These are phyloP conservation scores for Smallanthus sonchifolius DNA, from an alignment of 129 eudicot species.

Conservation along the genomic window DNA sequence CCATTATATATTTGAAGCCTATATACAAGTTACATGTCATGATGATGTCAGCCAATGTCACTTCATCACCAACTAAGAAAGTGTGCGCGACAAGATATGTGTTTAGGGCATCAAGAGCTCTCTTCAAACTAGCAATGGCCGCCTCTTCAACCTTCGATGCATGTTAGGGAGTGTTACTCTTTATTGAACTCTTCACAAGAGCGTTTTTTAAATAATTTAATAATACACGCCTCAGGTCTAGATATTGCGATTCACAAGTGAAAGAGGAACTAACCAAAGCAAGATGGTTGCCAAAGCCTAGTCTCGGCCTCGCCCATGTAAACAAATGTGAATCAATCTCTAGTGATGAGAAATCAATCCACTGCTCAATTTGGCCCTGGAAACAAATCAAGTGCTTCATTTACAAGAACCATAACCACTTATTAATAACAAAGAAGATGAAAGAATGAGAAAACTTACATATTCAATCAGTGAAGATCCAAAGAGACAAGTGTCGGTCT, in stretches of 20 bases:
- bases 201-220: not conserved
- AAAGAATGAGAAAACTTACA: constrained; percentile 31
- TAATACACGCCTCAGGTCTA: not conserved
- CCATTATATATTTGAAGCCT: constrained; percentile 36
- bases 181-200: not conserved
- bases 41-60: constrained; percentile 57
- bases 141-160: constrained; percentile 58
- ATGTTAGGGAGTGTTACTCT: not conserved
- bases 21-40: constrained; percentile 46
- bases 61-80: constrained; percentile 46
- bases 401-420: not conserved
- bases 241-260: not conserved
- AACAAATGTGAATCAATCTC: constrained; percentile 36
- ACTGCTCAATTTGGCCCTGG: constrained; percentile 55
- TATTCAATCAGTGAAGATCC: constrained; percentile 74
- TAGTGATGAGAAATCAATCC: constrained; percentile 53
- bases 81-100: constrained; percentile 47
- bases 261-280: constrained; percentile 33
- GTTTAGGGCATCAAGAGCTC: constrained; percentile 41
- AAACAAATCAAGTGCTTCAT: not conserved
- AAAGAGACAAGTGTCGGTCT: constrained; percentile 50
- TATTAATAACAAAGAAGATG: not conserved
- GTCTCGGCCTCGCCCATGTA: constrained; percentile 40
- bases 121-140: constrained; percentile 47
- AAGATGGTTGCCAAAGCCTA: constrained; percentile 29